phyloP scores from a whole-genome alignment of 1,284 basidiomycete species.

The Uromyces viciae-fabae region DNA sequence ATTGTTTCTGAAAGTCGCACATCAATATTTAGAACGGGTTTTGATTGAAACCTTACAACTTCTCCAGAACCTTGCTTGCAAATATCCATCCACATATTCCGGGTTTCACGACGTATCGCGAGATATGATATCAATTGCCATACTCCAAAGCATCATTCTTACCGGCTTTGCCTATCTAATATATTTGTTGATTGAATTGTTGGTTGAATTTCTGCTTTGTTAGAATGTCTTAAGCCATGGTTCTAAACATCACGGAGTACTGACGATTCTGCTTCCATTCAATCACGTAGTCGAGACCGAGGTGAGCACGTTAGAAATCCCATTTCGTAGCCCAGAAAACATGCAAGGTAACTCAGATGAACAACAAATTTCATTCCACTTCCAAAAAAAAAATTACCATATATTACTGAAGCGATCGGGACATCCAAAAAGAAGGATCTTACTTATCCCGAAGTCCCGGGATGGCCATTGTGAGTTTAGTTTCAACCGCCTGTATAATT shows the following conservation, averaged over 20 bases:
- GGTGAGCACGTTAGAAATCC: background rate
- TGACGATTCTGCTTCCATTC: background rate
- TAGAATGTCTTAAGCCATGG: background rate
- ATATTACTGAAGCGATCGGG: constrained; percentile 3
- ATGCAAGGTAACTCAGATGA: background rate
- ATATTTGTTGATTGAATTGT: constrained; percentile 13
- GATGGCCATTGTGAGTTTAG: constrained; percentile 9
- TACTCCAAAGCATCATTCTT: background rate
- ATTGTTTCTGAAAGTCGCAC: too few species aligned
- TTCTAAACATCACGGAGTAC: too few species aligned
- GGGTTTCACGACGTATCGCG: too few species aligned
- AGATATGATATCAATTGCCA: background rate
- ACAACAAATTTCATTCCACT: background rate
- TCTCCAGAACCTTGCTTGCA: too few species aligned
- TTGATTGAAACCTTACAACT: too few species aligned
- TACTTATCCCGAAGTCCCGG: background rate
- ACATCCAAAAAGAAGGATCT: constrained; percentile 3
- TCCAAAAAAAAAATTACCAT: background rate
- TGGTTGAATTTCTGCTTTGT: background rate
- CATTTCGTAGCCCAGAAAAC: background rate
- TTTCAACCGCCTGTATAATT: background rate
- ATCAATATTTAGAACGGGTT: too few species aligned
- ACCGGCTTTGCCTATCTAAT: background rate
- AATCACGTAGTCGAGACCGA: constrained; percentile 4
- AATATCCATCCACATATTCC: too few species aligned